Base-by-base conservation (phyloP, 2,329 filamentous ascomycete species). In the Pestalotiopsis sp. region DNA sequence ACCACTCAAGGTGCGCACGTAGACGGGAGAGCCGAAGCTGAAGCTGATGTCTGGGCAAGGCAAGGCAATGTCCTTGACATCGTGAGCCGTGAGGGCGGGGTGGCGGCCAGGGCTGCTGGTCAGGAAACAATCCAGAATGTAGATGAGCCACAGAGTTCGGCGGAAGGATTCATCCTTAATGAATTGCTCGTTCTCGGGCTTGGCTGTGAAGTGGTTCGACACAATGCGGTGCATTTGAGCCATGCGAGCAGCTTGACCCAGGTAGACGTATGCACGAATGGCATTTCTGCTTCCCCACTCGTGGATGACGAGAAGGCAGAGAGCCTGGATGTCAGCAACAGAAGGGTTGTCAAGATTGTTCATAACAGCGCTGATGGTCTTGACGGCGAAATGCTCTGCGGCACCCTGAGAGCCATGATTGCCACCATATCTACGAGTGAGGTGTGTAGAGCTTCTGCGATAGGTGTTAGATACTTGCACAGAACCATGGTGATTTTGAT, bases 171-270 rank as follows among this genome's bases (percentile, higher is more conserved):
- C 88, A 62, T 90, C 87, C 71, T 87, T 86, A 13, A 89, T 83
- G 75, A 90, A 90, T 73, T 87, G 85, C 72, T 89, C 87, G n/a
- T 84, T 83, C 56, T 87, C 86, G 49, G 79, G 77, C 17, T 83
- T 81, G 57, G 81, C 78, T 72, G 87, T 84, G 72, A 88, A 87
- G 72, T 88, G 87, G 56, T 83, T 83, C 72, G 88, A 86, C 60
- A 90, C 83, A 68, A 90, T 86, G 71, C 87, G 84, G 73, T 86
- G 89, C 88, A 90, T 90, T 79, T 90, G 88, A 39, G 88, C 83
- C 87, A 90, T 89, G 69, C 88, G 86, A n/a, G 87, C 85, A 39
- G 88, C 88, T 75, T 90, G 87, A 71, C 88, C 88, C 27, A 90
- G 82, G 75, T 89, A 89, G 76, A 89, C 86, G 81, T 90, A 90